A percentile compares a stretch with the other conserved stretches of the same genome.
Evolutionary conservation across 352 stramenopile genomes (phyloP).

Genomic region (Phytopythium sindhum): DNA sequence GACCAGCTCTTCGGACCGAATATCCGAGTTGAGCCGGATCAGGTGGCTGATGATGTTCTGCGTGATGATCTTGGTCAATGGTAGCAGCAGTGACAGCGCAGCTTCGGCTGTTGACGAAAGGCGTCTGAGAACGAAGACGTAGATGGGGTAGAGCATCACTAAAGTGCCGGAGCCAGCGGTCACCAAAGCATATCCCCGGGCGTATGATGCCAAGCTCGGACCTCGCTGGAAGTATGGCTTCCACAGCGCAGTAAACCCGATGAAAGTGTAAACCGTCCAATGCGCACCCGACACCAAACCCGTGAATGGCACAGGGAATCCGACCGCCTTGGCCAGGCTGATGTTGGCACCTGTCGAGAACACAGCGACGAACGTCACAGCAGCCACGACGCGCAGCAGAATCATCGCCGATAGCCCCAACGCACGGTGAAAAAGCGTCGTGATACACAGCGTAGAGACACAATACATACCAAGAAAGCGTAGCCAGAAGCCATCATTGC

Average conservation of each 20-base stretch:
- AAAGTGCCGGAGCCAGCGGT: constrained; percentile 10
- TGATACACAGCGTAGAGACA: too few species aligned
- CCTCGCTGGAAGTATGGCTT: constrained; percentile 9
- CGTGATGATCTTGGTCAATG: constrained; percentile 18
- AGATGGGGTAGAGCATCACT: constrained; percentile 16
- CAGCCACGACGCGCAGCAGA: too few species aligned
- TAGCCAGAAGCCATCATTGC: too few species aligned
- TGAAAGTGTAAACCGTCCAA: constrained; percentile 6
- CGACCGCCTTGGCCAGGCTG: too few species aligned
- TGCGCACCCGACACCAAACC: background rate
- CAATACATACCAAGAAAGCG: too few species aligned
- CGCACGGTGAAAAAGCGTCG: too few species aligned
- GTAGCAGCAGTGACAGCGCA: constrained; percentile 13
- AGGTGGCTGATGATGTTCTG: constrained; percentile 12
- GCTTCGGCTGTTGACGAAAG: constrained; percentile 10
- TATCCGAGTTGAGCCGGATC: constrained; percentile 13
- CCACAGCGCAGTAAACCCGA: constrained; percentile 7
- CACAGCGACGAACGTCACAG: too few species aligned
- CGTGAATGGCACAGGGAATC: background rate
- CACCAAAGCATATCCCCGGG: constrained; percentile 11
- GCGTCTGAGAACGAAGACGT: constrained; percentile 18
- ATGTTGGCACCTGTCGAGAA: too few species aligned
- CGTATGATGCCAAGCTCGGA: constrained; percentile 1
- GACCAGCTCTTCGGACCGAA: constrained; percentile 15
- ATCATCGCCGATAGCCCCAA: too few species aligned